phyloP scores from a whole-genome alignment of 192 early-diverging fungal genomes.

The Backusella tarrabulga region DNA sequence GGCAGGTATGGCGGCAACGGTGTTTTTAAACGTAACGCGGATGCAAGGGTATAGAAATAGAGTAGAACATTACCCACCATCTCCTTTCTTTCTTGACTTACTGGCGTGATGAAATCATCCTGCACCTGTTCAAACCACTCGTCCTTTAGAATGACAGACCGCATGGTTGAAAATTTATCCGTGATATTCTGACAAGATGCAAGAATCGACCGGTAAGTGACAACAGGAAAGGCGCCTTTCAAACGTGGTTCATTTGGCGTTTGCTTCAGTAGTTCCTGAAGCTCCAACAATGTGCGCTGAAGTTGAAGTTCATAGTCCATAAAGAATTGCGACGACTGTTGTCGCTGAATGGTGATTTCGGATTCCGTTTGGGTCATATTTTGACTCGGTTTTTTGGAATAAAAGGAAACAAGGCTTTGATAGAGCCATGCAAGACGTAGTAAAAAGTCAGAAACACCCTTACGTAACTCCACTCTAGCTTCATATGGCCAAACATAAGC shows the following conservation, averaged over 20 bases:
- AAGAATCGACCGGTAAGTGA: slow-evolving; percentile 63
- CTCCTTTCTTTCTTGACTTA: slow-evolving; percentile 57
- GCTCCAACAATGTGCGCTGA: slow-evolving; percentile 62
- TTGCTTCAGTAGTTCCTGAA: slow-evolving; percentile 59
- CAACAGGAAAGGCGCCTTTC: slow-evolving; percentile 75
- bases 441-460: slow-evolving; percentile 71
- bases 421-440: slow-evolving; percentile 71
- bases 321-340: slow-evolving; percentile 52
- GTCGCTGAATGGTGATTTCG: slow-evolving; percentile 2
- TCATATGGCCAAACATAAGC: slow-evolving; percentile 84
- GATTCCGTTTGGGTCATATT: slow-evolving; percentile 20
- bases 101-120: slow-evolving; percentile 59
- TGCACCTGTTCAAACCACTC: slow-evolving; percentile 51
- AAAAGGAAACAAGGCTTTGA: slow-evolving; percentile 61
- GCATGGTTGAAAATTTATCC: slow-evolving; percentile 74
- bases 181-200: slow-evolving; percentile 72
- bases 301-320: slow-evolving; percentile 69
- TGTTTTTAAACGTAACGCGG: slow-evolving; percentile 78
- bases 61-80: slow-evolving; percentile 72
- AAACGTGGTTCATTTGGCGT: slow-evolving; percentile 83
- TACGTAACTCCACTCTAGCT: slow-evolving; percentile 75
- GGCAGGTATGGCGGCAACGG: slow-evolving; percentile 80
- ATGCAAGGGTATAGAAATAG: slow-evolving; percentile 79
- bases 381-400: slow-evolving; percentile 30
- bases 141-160: slow-evolving; percentile 64